phyloP scores from a whole-genome alignment of 345 rosid species.

The Pistacia vera region DNA sequence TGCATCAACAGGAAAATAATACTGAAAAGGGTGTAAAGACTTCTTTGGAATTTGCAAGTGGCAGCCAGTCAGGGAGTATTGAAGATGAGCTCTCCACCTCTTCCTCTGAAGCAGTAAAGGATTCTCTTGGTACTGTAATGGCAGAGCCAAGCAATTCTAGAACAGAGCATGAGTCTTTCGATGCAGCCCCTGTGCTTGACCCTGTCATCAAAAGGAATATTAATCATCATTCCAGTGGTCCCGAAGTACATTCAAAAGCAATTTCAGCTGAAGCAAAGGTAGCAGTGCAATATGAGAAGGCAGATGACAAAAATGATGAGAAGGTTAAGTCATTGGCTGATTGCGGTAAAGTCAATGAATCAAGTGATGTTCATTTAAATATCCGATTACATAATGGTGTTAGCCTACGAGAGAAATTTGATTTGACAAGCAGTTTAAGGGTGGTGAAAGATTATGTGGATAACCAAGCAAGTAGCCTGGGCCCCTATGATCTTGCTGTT shows the following conservation, averaged over 20 bases:
- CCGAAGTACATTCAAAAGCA: constrained; percentile 18
- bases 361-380: constrained; percentile 67
- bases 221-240: constrained; percentile 25
- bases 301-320: constrained; percentile 21
- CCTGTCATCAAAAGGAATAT: constrained; percentile 20
- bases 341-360: constrained; percentile 21
- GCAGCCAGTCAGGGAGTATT: constrained; percentile 17
- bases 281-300: constrained; percentile 12
- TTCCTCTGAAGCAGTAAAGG: constrained; percentile 29
- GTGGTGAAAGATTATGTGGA: constrained; percentile 75
- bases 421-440: constrained; percentile 53
- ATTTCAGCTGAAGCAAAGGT: constrained; percentile 21
- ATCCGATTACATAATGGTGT: constrained; percentile 70
- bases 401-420: constrained; percentile 75
- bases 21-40: constrained; percentile 21
- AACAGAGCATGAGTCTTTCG: constrained; percentile 26
- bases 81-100: constrained; percentile 29
- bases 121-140: constrained; percentile 24
- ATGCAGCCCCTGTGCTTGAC: constrained; percentile 25
- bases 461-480: constrained; percentile 44
- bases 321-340: constrained; percentile 21
- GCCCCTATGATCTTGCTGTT: constrained; percentile 75
- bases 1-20: constrained; percentile 26
- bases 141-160: constrained; percentile 24
- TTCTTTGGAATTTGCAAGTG: constrained; percentile 32